These are phyloP conservation scores for Monosporozyma solicola DNA, from an alignment of 805 yeast species.

Conservation along the genomic window DNA sequence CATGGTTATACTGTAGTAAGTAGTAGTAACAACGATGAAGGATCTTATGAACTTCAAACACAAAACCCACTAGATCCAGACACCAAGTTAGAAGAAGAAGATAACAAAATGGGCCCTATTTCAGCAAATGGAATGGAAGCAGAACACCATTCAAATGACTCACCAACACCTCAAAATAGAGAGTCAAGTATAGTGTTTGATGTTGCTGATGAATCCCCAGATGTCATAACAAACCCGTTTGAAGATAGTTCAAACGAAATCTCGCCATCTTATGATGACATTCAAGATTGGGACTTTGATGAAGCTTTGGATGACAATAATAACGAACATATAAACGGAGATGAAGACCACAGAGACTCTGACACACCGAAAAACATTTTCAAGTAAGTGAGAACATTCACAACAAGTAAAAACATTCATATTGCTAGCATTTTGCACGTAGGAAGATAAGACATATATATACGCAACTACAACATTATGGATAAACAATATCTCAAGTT, in stretches of 20 bases:
- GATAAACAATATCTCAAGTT: background rate
- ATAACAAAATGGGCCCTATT: background rate
- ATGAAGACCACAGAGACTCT: background rate
- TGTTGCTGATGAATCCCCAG: constrained; percentile 1
- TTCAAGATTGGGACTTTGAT: background rate
- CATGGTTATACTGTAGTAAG: background rate
- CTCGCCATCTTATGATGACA: background rate
- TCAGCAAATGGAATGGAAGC: background rate
- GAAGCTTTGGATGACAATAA: background rate
- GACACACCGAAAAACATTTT: background rate
- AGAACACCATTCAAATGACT: background rate
- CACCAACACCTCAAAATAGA: background rate
- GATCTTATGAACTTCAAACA: background rate
- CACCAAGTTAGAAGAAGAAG: background rate
- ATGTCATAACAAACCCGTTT: constrained; percentile 1
- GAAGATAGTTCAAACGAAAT: background rate
- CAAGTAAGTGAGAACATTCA: background rate
- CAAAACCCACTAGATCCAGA: background rate
- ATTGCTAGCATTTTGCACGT: background rate
- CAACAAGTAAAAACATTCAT: background rate
- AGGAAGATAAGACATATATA: background rate
- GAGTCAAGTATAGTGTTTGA: background rate
- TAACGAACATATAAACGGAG: background rate
- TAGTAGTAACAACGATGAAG: background rate
- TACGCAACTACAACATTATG: background rate